A percentile compares a stretch with the other conserved stretches of the same genome.
Conservation (phyloP, 2,329 filamentous ascomycete species). For the Calonectria naviculata region DNA sequence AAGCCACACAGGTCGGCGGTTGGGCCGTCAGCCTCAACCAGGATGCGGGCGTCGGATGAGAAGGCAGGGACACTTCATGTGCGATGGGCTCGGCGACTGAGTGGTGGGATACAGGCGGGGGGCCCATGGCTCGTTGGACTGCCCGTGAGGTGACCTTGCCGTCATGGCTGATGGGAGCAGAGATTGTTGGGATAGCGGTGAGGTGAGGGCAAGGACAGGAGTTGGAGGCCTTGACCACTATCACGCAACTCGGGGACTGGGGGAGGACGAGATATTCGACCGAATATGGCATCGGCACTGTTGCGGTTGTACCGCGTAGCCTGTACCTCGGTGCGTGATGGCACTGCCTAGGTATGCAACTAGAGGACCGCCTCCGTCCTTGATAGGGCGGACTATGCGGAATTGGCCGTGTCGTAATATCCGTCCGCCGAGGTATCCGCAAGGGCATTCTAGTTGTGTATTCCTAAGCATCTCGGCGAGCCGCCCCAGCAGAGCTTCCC, state of each 20-base stretch:
- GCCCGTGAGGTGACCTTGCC: not conserved
- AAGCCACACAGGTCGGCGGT: slow-evolving; percentile 17
- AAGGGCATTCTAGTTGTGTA: not conserved
- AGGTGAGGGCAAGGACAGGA: slow-evolving; percentile 5
- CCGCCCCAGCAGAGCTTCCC: not conserved
- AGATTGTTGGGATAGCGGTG: slow-evolving; percentile 9
- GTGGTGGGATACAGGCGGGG: slow-evolving; percentile 16
- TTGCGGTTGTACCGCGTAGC: not conserved
- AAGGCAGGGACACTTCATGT: slow-evolving; percentile 17
- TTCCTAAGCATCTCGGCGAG: not conserved
- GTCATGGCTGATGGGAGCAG: not conserved
- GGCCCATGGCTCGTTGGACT: not conserved
- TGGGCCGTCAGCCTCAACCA: slow-evolving; percentile 13
- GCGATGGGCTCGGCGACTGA: slow-evolving; percentile 21
- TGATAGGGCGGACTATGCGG: not conserved
- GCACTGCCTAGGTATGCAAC: not conserved
- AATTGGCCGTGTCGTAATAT: not conserved
- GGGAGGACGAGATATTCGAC: not conserved
- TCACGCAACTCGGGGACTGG: slow-evolving; percentile 1
- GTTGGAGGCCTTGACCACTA: slow-evolving; percentile 6
- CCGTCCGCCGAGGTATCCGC: not conserved
- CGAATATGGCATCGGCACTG: not conserved
- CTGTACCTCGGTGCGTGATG: slow-evolving; percentile 1
- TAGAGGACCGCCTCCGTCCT: not conserved
- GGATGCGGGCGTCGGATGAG: slow-evolving; percentile 5